Base-by-base conservation (phyloP, 148 eudicot species). In the Rheum nobile region DNA sequence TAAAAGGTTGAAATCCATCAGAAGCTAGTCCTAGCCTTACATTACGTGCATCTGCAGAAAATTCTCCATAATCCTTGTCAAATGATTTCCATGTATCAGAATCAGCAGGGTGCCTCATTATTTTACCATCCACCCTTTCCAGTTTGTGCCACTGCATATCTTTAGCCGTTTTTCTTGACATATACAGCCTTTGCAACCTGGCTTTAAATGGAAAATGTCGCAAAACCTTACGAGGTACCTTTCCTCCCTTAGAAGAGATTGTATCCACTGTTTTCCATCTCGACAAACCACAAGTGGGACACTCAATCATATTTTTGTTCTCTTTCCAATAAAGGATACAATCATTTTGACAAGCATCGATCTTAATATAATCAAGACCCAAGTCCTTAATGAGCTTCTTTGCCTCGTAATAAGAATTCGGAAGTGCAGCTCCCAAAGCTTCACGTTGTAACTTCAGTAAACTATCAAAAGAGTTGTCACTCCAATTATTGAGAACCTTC, bases 11-110 rank as follows among this genome's bases (percentile, higher is more conserved):
- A n/a, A n/a, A n/a, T n/a, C n/a, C n/a, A n/a, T 82, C 80, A 46
- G 70, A 44, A 8, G 78, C 78, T n/a, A 76, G 8, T n/a, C 83
- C 83, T 16, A 83, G 68, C 16, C 79, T 67, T 46, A 83, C 77
- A 59, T 83, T 83, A 0, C 73, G 68, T 44, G 77, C 46, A 21
- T 83, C 83, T 10, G 0, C 0, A n/a, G 79, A 11, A 50, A 83
- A 83, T 9, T 34, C 24, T 0, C 7, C 14, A 76, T 73, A 16
- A 26, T 47, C 26, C 19, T n/a, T 6, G 48, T 78, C 79, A 73
- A 75, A 75, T 5, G 55, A 50, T 46, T 74, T 75, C 81, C 79
- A 80, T 4, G 75, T 73, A 19, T 0, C 2, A 1, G 54, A 70
- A 39, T 83, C 86, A 4, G 38, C 55, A 2, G 75, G 80, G 67